Evolutionary conservation across 306 rosid species (phyloP).

Genomic region (Trifolium repens): DNA sequence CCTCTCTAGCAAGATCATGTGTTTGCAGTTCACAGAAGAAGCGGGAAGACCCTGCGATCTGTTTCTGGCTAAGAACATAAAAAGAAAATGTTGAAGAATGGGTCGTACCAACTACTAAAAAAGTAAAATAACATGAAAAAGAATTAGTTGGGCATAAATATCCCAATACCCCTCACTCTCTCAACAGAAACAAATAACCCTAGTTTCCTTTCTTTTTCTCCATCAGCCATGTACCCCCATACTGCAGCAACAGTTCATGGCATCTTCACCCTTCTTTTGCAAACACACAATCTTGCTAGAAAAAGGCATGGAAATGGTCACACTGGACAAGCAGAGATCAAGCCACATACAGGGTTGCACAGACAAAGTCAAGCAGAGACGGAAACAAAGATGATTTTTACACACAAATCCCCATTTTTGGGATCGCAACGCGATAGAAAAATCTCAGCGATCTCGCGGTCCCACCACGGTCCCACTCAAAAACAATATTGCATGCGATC

Average conservation of each 20-base stretch:
- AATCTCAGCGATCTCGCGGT: background rate
- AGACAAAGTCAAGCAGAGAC: background rate
- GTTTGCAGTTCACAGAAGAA: background rate
- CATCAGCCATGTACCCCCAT: background rate
- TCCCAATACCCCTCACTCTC: background rate
- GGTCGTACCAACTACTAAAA: background rate
- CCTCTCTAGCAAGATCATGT: background rate
- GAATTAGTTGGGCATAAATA: background rate
- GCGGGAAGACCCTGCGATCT: background rate
- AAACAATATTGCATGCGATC: background rate
- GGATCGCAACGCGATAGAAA: background rate
- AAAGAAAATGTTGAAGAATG: background rate
- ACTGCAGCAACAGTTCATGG: background rate
- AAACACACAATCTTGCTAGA: background rate
- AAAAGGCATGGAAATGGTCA: background rate
- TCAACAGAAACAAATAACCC: background rate
- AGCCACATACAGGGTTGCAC: background rate
- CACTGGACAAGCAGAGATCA: background rate
- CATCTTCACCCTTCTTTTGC: background rate
- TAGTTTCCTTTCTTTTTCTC: background rate
- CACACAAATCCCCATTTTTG: background rate
- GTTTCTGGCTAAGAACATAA: background rate
- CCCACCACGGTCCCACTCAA: background rate
- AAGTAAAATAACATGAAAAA: background rate
- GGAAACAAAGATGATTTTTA: background rate